These are phyloP conservation scores for Malassezia furfur DNA, from an alignment of 1,284 basidiomycete species.

Conservation along the genomic window DNA sequence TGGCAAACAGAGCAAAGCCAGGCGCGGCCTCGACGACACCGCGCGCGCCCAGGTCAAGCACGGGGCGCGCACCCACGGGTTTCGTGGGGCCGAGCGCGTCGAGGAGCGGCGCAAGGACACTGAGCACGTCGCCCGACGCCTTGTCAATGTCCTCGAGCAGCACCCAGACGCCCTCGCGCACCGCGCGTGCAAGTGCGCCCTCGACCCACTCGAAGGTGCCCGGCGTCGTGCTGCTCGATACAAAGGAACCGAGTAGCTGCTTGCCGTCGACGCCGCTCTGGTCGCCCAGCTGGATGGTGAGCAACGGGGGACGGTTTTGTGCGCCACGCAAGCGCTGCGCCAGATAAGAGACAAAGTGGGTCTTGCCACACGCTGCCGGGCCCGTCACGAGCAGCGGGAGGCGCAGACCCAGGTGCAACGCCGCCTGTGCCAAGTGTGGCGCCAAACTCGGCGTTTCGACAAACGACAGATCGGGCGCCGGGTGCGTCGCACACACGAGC, in stretches of 20 bases:
- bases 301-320: constrained; percentile 56
- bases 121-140: constrained; percentile 37
- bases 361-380: constrained; percentile 80
- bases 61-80: constrained; percentile 65
- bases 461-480: constrained; percentile 15
- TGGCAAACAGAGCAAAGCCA: constrained; percentile 50
- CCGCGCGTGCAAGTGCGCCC: constrained; percentile 79
- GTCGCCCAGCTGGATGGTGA: constrained; percentile 70
- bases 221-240: constrained; percentile 72
- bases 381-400: constrained; percentile 77
- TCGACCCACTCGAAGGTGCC: constrained; percentile 96
- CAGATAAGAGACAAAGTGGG: constrained; percentile 68
- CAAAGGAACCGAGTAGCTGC: constrained; percentile 82
- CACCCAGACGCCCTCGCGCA: constrained; percentile 85
- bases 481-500: constrained; percentile 19
- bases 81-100: constrained; percentile 64
- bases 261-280: constrained; percentile 67
- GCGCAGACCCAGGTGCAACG: constrained; percentile 60
- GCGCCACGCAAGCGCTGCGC: constrained; percentile 19
- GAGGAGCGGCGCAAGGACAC: constrained; percentile 53
- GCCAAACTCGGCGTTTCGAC: constrained; percentile 62
- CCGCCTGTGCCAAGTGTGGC: constrained; percentile 58
- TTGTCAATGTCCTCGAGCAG: constrained; percentile 83
- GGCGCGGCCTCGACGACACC: constrained; percentile 47
- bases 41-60: constrained; percentile 51